Conservation (phyloP, 768 basidiomycete genomes). For the Psilocybe azurescens region DNA sequence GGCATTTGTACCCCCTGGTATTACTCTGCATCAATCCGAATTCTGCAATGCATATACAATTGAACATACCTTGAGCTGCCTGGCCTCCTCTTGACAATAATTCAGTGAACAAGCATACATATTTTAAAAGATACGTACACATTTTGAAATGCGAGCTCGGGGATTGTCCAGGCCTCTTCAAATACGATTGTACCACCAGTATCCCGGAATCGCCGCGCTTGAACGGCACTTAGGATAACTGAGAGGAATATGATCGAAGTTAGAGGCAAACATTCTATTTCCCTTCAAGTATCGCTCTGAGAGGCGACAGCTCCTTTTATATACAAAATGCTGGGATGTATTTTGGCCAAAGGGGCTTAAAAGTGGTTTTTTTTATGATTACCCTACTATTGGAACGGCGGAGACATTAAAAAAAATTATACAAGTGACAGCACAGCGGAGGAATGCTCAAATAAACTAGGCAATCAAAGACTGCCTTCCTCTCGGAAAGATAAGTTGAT, state of each 20-base stretch:
- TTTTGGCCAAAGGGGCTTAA: too few species aligned
- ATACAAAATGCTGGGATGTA: too few species aligned
- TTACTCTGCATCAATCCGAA: background rate
- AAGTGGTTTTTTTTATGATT: too few species aligned
- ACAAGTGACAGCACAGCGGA: too few species aligned
- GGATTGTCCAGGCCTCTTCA: slow-evolving; percentile 46
- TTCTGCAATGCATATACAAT: background rate
- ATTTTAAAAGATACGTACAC: background rate
- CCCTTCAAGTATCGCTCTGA: too few species aligned
- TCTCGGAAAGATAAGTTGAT: too few species aligned
- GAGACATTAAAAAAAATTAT: too few species aligned
- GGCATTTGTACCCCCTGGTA: slow-evolving; percentile 34
- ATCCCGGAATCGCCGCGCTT: slow-evolving; percentile 33
- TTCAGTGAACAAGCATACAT: background rate
- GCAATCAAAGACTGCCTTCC: too few species aligned
- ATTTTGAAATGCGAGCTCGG: slow-evolving; percentile 30
- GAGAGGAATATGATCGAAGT: too few species aligned
- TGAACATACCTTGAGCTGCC: background rate
- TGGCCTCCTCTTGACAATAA: background rate
- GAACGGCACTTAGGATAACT: background rate
- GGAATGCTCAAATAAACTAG: too few species aligned
- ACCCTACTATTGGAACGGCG: too few species aligned
- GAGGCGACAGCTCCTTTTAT: too few species aligned
- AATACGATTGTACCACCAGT: slow-evolving; percentile 43
- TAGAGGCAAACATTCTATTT: background rate